Percentiles rank a stretch among this genome's conserved stretches.
Conservation (phyloP, 2,329 filamentous ascomycete genomes). For the Ilyonectria robusta region DNA sequence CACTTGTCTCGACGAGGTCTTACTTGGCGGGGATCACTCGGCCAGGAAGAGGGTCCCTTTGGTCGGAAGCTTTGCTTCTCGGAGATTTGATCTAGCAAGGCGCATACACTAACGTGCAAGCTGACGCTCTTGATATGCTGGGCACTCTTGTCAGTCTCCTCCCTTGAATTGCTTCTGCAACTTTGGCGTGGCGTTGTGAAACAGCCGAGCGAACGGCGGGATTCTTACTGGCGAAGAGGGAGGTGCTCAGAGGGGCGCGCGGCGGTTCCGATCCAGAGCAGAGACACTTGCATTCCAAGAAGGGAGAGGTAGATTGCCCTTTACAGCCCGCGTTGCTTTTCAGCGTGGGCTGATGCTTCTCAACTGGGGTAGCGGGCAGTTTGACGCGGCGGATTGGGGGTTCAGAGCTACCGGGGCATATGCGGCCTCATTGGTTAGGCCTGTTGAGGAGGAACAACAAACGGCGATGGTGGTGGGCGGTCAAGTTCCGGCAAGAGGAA, state of each 20-base stretch:
- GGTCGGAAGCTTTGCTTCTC: slow-evolving; percentile 50
- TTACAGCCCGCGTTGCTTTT: slow-evolving; percentile 36
- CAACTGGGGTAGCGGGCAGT: slow-evolving; percentile 40
- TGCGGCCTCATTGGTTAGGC: slow-evolving; percentile 38
- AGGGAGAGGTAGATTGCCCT: slow-evolving; percentile 49
- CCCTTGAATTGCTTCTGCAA: slow-evolving; percentile 53
- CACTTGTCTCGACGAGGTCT: slow-evolving; percentile 57
- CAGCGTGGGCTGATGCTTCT: slow-evolving; percentile 30
- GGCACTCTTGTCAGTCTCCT: slow-evolving; percentile 50
- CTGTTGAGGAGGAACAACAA: slow-evolving; percentile 34
- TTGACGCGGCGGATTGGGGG: slow-evolving; percentile 37
- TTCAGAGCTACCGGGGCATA: slow-evolving; percentile 40
- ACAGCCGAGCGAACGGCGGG: slow-evolving; percentile 50
- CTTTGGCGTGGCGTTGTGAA: slow-evolving; percentile 54
- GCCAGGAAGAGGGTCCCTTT: slow-evolving; percentile 49
- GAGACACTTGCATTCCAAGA: slow-evolving; percentile 58
- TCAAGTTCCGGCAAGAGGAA: slow-evolving; percentile 42
- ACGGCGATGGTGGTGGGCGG: slow-evolving; percentile 30
- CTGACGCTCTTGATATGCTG: slow-evolving; percentile 51
- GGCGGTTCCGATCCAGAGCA: slow-evolving; percentile 53
- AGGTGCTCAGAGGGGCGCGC: slow-evolving; percentile 52
- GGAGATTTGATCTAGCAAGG: slow-evolving; percentile 57
- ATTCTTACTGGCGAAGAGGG: slow-evolving; percentile 53
- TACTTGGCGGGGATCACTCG: slow-evolving; percentile 51
- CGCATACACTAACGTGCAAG: slow-evolving; percentile 49